A percentile compares a stretch with the other conserved stretches of the same genome.
phyloP scores from a whole-genome alignment of 2,329 filamentous ascomycete genomes.

The Cordyceps javanica region DNA sequence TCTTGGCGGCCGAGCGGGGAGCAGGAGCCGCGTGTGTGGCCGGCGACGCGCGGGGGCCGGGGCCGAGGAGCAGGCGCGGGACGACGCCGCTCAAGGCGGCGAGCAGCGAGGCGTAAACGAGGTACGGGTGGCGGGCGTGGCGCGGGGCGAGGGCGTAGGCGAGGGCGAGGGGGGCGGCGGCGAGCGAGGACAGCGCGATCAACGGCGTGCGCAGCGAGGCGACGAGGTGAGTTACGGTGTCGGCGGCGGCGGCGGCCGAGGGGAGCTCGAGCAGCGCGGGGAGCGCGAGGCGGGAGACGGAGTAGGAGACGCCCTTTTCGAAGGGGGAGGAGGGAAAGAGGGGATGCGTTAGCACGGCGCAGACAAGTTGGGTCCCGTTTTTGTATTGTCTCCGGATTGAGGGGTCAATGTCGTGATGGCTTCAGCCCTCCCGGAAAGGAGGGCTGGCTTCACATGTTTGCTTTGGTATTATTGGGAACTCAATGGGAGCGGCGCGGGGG shows the following conservation, averaged over 20 bases:
- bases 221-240: slow-evolving; percentile 64
- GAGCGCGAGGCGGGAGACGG: slow-evolving; percentile 69
- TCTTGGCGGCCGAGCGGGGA: slow-evolving; percentile 14
- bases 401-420: slow-evolving; percentile 4
- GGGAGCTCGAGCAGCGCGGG: slow-evolving; percentile 77
- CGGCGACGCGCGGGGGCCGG: slow-evolving; percentile 20
- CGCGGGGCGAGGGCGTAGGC: slow-evolving; percentile 73
- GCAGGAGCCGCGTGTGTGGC: slow-evolving; percentile 13
- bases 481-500: too few species aligned
- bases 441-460: neutral
- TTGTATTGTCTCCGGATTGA: too few species aligned
- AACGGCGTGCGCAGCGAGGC: slow-evolving; percentile 59
- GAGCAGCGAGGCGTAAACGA: slow-evolving; percentile 75
- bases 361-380: too few species aligned
- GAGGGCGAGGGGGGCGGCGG: slow-evolving; percentile 65
- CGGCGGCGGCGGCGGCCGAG: slow-evolving; percentile 63
- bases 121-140: slow-evolving; percentile 75
- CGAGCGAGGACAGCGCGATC: slow-evolving; percentile 60
- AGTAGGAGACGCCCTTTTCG: slow-evolving; percentile 93
- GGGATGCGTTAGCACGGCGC: slow-evolving; percentile 9
- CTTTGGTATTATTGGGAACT: neutral
- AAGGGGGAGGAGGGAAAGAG: too few species aligned
- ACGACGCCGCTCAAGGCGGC: slow-evolving; percentile 55
- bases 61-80: slow-evolving; percentile 38
- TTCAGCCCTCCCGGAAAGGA: neutral